Base-by-base conservation (phyloP, 2,329 filamentous ascomycete genomes). In the Fusarium sterilihyphosum region DNA sequence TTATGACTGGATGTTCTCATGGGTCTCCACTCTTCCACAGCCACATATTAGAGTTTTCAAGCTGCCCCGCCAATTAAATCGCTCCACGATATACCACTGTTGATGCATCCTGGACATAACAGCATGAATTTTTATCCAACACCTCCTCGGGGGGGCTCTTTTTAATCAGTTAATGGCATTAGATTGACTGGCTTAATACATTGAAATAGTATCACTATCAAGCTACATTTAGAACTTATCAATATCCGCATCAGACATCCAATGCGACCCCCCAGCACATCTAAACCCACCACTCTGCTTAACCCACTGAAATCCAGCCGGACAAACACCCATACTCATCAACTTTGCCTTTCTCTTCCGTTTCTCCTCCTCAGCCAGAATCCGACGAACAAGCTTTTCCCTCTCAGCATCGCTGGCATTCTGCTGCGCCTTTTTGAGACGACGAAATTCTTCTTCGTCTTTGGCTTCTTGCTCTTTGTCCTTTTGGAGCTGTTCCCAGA, bases 241-340 rank as follows among this genome's bases (percentile, higher is more conserved):
- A 24, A 79, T 7, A 2, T 44, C 64, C 3, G 22, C 66, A 29
- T 79, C 50, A 1, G 78, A 12, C 31, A 81, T 35, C 67, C 65
- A 92, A 81, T 94, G 92, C 5, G 77, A 78, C 0, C 92, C 92
- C 0, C 88, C 92, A 0, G 86, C 85, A 81, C 92, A 94, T 10
- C 90, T 80, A 80, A 90, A 94, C 0, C 92, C 92, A 3, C 76
- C 78, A 4, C 5, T 46, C 75, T 91, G 86, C 74, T 88, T 89
- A 33, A 92, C 89, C 92, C 92, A 94, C 0, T 65, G 61, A 76
- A 54, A 94, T 0, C 92, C 92, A 24, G 62, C 43, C 0, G 85
- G 83, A 79, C 92, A 95, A 1, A 80, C 57, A 0, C 92, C 92
- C 83, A 89, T 84, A 3, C 73, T 37, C 72, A 78, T 81, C 72